Evolutionary conservation across 2,329 filamentous ascomycete species (phyloP), one percentile per base, ranked within the genome.

Genomic region (Corynespora cassiicola): DNA sequence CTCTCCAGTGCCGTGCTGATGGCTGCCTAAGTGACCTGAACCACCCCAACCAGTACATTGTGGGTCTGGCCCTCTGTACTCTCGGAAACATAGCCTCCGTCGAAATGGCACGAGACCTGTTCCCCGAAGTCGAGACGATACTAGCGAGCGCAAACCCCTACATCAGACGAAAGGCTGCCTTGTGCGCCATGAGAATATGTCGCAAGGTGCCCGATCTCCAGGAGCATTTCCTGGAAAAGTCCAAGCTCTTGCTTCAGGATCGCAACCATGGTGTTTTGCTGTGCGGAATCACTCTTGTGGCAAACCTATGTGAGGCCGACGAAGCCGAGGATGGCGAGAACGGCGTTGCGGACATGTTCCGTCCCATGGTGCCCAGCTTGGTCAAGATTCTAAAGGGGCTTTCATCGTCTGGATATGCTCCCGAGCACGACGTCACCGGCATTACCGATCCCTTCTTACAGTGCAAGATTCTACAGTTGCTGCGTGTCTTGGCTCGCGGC

Each of bases 171-270:
- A 99, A 99, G 76, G 94, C 94, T 12, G 94, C 94, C 4, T 80
- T 99, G n/a, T 99, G 94, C 72, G 94, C 94, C 33, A 99, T 99
- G 94, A 84, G 91, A 53, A 96, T 99, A 78, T 96, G 91, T 74
- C 87, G 90, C 58, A 99, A 99, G 71, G 94, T 99, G 8, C 94
- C 95, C 5, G 94, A 99, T 68, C 75, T 99, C 36, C 90, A 96
- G 70, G 95, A 99, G 68, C 91, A 99, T 71, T 99, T 99, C 63
- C 67, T 96, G 41, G 94, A 99, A 45, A 97, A 97, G 69, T 88
- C 92, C 11, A 87, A 94, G 46, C 79, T 89, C 18, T 78, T 99
- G 7, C 75, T 99, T 15, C 87, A 90, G 17, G 94, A 99, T 69
- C 81, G 94, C 46, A 99, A 99, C 71, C 94, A 99, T 55, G 95